Evolutionary conservation across 371 early-diverging fungal genomes (phyloP).

Genomic region (Saksenaea oblongispora): DNA sequence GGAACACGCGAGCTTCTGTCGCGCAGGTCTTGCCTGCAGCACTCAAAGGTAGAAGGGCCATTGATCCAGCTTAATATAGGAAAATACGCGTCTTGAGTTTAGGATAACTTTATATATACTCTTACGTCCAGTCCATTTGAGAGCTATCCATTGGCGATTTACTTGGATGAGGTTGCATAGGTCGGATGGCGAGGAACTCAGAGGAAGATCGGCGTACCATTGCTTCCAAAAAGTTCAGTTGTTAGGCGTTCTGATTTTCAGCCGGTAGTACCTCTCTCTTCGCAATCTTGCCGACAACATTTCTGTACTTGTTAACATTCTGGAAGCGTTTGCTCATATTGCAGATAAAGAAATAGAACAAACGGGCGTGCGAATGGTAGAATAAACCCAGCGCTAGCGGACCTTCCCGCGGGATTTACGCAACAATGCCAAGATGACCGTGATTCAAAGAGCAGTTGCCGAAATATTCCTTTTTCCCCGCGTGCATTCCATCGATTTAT

Average conservation of each 20-base stretch:
- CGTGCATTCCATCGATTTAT: neutral
- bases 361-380: too few species aligned
- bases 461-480: too few species aligned
- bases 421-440: too few species aligned
- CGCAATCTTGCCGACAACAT: constrained; percentile 57
- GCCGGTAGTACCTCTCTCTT: constrained; percentile 51
- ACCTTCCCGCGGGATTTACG: neutral
- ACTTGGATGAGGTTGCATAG: constrained; percentile 53
- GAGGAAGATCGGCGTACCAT: constrained; percentile 59
- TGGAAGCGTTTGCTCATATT: constrained; percentile 51
- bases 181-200: constrained; percentile 46
- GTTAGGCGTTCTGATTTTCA: neutral
- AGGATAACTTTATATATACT: neutral
- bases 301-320: constrained; percentile 63
- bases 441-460: too few species aligned
- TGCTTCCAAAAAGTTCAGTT: constrained; percentile 22
- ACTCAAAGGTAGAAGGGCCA: constrained; percentile 45
- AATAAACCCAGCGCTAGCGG: neutral
- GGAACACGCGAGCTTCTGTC: constrained; percentile 33
- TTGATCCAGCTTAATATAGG: constrained; percentile 35
- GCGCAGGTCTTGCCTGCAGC: constrained; percentile 46
- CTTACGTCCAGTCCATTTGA: constrained; percentile 53
- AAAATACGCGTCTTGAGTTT: neutral
- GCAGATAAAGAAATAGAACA: too few species aligned
- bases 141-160: constrained; percentile 47